A percentile compares a stretch with the other conserved stretches of the same genome.
Evolutionary conservation across 371 early-diverging fungal species (phyloP).

Genomic region (Fennellomyces sp.): DNA sequence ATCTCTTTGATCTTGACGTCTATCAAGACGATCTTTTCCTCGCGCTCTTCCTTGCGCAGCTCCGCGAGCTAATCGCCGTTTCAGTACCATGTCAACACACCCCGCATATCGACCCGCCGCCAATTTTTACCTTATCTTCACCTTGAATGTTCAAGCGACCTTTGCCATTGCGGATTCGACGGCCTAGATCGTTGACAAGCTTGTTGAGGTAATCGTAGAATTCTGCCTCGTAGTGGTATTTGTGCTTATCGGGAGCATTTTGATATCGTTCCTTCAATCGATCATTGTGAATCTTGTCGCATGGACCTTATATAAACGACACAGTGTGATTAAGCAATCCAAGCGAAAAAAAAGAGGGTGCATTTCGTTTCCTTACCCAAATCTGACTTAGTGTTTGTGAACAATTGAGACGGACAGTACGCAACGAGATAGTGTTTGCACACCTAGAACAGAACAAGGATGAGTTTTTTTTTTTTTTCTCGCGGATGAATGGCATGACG

Average conservation of each 20-base stretch:
- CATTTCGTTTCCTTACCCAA: too few relatives aligned
- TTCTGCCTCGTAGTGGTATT: constrained; percentile 76
- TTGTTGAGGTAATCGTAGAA: constrained; percentile 76
- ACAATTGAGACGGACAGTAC: constrained; percentile 86
- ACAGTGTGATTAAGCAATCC: too few relatives aligned
- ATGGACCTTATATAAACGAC: constrained; percentile 48
- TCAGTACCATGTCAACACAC: neutral
- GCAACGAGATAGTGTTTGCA: constrained; percentile 87
- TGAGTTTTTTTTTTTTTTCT: neutral
- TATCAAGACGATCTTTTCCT: constrained; percentile 81
- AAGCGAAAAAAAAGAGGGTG: too few relatives aligned
- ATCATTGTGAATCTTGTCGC: constrained; percentile 83
- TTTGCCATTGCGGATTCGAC: constrained; percentile 76
- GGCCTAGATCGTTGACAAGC: constrained; percentile 74
- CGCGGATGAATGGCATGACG: neutral
- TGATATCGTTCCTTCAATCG: constrained; percentile 76
- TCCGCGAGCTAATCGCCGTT: constrained; percentile 54
- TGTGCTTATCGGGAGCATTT: constrained; percentile 63
- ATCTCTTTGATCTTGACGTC: constrained; percentile 83
- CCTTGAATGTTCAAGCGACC: constrained; percentile 75
- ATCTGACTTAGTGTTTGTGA: constrained; percentile 89
- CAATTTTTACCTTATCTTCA: constrained; percentile 64
- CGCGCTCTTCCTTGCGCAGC: constrained; percentile 76
- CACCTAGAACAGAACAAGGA: constrained; percentile 48
- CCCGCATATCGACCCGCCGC: neutral